These are phyloP conservation scores for Dryadomyces sulphureus DNA, from an alignment of 2,329 filamentous ascomycete species.

Conservation along the genomic window DNA sequence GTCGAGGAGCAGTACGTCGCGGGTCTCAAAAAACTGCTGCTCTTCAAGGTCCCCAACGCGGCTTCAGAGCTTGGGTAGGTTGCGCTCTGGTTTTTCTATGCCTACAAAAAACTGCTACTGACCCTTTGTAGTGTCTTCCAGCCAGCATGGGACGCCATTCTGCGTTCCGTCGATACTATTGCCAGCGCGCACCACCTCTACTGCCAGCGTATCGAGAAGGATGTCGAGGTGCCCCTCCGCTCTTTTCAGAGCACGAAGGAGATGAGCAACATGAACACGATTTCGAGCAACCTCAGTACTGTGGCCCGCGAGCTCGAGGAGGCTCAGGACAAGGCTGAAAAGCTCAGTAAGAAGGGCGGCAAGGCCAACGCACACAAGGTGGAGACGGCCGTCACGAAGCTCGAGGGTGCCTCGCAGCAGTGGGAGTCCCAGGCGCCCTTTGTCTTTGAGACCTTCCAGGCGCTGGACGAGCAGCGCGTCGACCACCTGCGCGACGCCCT, in stretches of 20 bases:
- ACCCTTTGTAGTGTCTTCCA: slow-evolving; percentile 58
- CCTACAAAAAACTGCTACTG: neutral
- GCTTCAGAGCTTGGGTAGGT: slow-evolving; percentile 71
- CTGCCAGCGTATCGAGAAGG: slow-evolving; percentile 67
- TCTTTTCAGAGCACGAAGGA: slow-evolving; percentile 62
- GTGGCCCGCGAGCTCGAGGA: slow-evolving; percentile 77
- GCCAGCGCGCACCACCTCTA: slow-evolving; percentile 74
- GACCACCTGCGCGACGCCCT: slow-evolving; percentile 84
- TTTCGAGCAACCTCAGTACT: slow-evolving; percentile 63
- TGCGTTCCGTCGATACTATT: slow-evolving; percentile 63
- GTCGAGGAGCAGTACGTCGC: slow-evolving; percentile 83
- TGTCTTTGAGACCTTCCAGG: slow-evolving; percentile 85
- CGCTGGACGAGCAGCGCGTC: slow-evolving; percentile 73
- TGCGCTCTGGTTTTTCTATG: slow-evolving; percentile 1
- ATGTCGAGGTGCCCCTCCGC: slow-evolving; percentile 74
- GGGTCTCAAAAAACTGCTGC: slow-evolving; percentile 65
- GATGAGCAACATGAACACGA: slow-evolving; percentile 64
- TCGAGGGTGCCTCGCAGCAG: slow-evolving; percentile 66
- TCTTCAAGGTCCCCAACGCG: slow-evolving; percentile 58
- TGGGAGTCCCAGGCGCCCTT: slow-evolving; percentile 94
- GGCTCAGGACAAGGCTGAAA: slow-evolving; percentile 74
- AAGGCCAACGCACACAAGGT: slow-evolving; percentile 67
- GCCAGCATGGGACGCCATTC: slow-evolving; percentile 75
- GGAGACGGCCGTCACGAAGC: slow-evolving; percentile 54
- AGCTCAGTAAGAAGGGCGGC: slow-evolving; percentile 62